Evolutionary conservation across 2,329 filamentous ascomycete genomes (phyloP).

Genomic region (Trichoderma afroharzianum): DNA sequence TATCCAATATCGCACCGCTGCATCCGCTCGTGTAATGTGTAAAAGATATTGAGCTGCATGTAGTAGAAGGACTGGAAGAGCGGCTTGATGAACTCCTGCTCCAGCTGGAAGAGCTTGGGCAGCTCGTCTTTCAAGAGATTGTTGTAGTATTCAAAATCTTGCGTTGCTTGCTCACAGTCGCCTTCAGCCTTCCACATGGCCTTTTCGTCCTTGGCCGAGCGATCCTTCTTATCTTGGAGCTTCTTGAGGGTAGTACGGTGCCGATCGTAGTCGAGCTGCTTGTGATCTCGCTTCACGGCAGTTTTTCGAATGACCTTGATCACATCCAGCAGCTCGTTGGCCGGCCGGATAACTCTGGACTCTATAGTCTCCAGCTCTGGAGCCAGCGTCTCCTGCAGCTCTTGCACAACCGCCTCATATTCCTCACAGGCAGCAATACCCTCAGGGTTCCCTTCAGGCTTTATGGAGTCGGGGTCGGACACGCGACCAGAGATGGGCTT

Average conservation of each 20-base stretch:
- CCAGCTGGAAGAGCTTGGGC: conserved; percentile 83
- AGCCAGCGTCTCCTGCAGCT: conserved; percentile 80
- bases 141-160: conserved; percentile 98
- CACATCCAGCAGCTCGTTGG: conserved; percentile 88
- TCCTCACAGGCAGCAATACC: conserved; percentile 95
- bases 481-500: conserved; percentile 95
- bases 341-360: conserved; percentile 81
- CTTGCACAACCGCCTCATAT: conserved; percentile 86
- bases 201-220: conserved; percentile 94
- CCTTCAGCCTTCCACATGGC: conserved; percentile 93
- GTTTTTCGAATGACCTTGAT: conserved; percentile 94
- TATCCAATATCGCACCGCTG: conserved; percentile 96
- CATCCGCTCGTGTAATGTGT: conserved; percentile 97
- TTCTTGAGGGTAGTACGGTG: conserved; percentile 83
- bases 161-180: conserved; percentile 84
- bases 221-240: conserved; percentile 96
- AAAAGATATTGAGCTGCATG: conserved; percentile 99
- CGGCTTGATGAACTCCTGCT: conserved; percentile 91
- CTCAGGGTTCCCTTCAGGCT: conserved; percentile 81
- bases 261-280: conserved; percentile 93
- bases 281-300: conserved; percentile 87
- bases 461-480: conserved; percentile 83
- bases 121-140: conserved; percentile 94
- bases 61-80: conserved; percentile 99
- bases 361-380: conserved; percentile 99